phyloP scores from a whole-genome alignment of 1,139 yeast genomes.

The Zygosaccharomyces sapae region DNA sequence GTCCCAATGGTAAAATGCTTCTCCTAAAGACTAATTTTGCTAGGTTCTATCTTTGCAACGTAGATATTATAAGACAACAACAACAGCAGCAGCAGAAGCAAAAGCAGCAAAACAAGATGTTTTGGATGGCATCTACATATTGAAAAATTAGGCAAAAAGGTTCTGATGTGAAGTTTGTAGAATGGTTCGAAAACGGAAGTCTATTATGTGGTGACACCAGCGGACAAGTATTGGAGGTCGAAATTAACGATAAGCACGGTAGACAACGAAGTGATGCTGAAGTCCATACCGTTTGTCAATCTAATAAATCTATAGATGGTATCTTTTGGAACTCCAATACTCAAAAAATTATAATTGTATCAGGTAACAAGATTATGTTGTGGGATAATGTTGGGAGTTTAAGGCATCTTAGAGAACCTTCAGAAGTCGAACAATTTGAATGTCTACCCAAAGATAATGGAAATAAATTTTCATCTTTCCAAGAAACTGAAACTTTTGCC shows the following conservation, averaged over 20 bases:
- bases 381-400: slow-evolving; percentile 36
- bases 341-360: slow-evolving; percentile 28
- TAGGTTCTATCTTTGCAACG: slow-evolving; percentile 27
- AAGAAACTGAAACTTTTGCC: slow-evolving; percentile 36
- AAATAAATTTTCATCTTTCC: slow-evolving; percentile 34
- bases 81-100: slow-evolving; percentile 1
- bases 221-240: slow-evolving; percentile 27
- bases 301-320: slow-evolving; percentile 26
- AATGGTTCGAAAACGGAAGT: slow-evolving; percentile 21
- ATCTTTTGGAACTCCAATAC: slow-evolving; percentile 16
- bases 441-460: slow-evolving; percentile 34
- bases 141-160: slow-evolving; percentile 28
- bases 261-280: slow-evolving; percentile 15
- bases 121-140: slow-evolving; percentile 11
- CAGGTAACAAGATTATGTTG: slow-evolving; percentile 41
- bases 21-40: slow-evolving; percentile 33
- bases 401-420: slow-evolving; percentile 27
- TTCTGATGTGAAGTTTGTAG: slow-evolving; percentile 24
- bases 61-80: slow-evolving; percentile 11
- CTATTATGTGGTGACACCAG: slow-evolving; percentile 29
- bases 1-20: slow-evolving; percentile 19
- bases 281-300: slow-evolving; percentile 15
- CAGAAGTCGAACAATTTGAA: slow-evolving; percentile 39
- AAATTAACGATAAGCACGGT: slow-evolving; percentile 11
- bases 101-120: background rate